Conservation (phyloP, 148 eudicot species). For the Euryodendron excelsum region DNA sequence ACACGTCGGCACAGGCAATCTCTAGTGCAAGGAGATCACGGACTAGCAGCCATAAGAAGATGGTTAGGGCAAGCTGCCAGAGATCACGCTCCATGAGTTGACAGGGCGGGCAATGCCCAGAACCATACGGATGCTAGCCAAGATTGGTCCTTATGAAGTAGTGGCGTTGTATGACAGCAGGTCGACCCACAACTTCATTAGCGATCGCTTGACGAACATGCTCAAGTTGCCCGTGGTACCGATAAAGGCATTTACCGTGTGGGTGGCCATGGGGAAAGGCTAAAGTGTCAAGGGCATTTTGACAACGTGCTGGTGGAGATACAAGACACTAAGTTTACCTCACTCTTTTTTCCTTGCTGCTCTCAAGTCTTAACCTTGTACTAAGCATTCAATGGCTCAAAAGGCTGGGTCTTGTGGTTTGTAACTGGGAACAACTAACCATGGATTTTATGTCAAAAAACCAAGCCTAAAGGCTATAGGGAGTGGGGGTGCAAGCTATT, state of each 20-base stretch:
- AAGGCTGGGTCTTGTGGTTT: no score
- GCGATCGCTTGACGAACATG: no score
- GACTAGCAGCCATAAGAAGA: not conserved
- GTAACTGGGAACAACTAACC: not conserved
- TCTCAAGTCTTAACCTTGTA: not conserved
- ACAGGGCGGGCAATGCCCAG: not conserved
- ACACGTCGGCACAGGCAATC: not conserved
- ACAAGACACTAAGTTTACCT: not conserved
- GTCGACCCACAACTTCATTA: no score
- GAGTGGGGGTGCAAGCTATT: not conserved
- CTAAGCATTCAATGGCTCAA: no score
- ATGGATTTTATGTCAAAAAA: not conserved
- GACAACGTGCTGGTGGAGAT: not conserved
- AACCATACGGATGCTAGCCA: no score
- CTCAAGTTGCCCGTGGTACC: no score
- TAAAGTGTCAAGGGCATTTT: no score
- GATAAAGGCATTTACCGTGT: no score
- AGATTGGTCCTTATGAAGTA: no score
- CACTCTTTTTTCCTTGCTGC: not conserved
- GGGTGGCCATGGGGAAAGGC: no score
- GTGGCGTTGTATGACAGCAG: not conserved
- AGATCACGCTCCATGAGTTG: not conserved
- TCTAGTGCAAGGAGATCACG: no score
- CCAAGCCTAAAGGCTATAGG: not conserved
- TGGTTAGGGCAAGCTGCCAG: not conserved